phyloP scores from a whole-genome alignment of 257 asterid species.

The Solanum appendiculatum region DNA sequence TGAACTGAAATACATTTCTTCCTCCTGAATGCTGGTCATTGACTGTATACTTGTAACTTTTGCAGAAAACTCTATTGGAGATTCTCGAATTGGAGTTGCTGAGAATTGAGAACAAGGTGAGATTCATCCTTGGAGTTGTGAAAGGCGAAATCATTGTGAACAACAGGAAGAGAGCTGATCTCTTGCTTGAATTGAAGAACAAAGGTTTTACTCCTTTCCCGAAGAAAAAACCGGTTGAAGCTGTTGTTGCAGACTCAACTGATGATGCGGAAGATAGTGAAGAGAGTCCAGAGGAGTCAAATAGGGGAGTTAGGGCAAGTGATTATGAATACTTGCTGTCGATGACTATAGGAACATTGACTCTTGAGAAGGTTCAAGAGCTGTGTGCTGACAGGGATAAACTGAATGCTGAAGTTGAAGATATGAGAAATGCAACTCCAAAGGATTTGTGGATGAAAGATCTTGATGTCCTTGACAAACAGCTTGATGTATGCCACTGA shows the following conservation, averaged over 20 bases:
- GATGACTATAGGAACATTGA: constrained; percentile 76
- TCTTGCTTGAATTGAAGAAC: constrained; percentile 65
- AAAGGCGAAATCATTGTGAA: constrained; percentile 79
- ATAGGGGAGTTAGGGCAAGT: constrained; percentile 44
- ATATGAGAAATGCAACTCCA: constrained; percentile 53
- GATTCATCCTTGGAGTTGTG: constrained; percentile 72
- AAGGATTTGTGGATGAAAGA: constrained; percentile 66
- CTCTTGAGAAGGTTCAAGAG: constrained; percentile 68
- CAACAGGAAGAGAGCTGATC: constrained; percentile 78
- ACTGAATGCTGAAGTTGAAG: constrained; percentile 49
- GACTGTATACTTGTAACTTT: neutral
- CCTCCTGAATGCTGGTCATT: neutral
- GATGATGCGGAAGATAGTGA: constrained; percentile 65
- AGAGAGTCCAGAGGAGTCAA: constrained; percentile 29
- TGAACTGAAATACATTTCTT: neutral
- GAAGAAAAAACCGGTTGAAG: constrained; percentile 39
- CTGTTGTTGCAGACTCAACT: constrained; percentile 51
- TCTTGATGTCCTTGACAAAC: constrained; percentile 63
- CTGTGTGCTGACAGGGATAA: constrained; percentile 63
- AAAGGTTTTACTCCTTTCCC: constrained; percentile 92
- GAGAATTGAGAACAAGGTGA: constrained; percentile 71
- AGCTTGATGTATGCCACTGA: constrained; percentile 42
- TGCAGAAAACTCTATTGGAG: constrained; percentile 69
- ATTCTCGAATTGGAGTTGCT: constrained; percentile 61
- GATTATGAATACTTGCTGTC: constrained; percentile 89